Evolutionary conservation across 2,329 filamentous ascomycete species (phyloP).

Genomic region (Alternaria incomplexa): DNA sequence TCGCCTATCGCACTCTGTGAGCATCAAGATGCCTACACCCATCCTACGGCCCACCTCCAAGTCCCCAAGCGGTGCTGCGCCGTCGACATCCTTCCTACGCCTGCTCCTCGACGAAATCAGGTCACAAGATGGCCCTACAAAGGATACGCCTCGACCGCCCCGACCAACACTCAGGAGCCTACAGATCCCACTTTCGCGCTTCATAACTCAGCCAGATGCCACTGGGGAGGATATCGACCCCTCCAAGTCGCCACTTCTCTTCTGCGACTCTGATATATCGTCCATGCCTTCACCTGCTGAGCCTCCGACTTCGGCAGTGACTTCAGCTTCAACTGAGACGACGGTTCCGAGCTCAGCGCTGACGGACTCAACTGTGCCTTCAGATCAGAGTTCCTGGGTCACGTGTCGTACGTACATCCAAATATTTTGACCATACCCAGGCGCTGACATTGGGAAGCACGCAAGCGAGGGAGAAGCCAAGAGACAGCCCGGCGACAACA

Average conservation of each 20-base stretch:
- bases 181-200: constrained; percentile 2
- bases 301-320: constrained; percentile 22
- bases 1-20: constrained; percentile 21
- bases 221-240: neutral
- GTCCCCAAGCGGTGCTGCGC: constrained; percentile 10
- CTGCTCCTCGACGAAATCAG: constrained; percentile 38
- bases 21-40: constrained; percentile 37
- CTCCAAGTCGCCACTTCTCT: constrained; percentile 20
- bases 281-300: constrained; percentile 21
- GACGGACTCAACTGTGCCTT: neutral
- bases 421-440: neutral
- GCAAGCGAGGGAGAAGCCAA: neutral
- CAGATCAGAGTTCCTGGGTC: neutral
- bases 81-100: constrained; percentile 28
- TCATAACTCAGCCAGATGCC: neutral
- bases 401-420: constrained; percentile 7
- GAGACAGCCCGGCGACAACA: neutral
- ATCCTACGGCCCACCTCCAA: constrained; percentile 8
- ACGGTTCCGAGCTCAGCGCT: neutral
- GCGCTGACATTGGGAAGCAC: neutral
- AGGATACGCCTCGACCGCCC: neutral
- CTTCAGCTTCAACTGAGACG: constrained; percentile 3
- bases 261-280: constrained; percentile 23
- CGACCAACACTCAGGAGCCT: constrained; percentile 6
- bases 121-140: neutral